phyloP scores from a whole-genome alignment of 345 rosid species.

The Eucalyptus melliodora region DNA sequence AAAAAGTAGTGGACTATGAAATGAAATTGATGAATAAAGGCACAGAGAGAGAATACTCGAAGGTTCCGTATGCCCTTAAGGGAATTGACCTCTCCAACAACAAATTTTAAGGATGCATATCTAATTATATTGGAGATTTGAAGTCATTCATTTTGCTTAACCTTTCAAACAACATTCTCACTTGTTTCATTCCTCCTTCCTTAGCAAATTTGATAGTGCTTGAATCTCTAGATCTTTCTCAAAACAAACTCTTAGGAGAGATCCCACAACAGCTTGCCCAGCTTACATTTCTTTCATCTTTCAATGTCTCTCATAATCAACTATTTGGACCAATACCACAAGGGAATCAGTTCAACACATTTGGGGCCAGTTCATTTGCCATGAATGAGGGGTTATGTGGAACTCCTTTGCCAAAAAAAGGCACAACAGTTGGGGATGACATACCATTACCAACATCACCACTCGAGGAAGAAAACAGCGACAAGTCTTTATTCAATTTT shows the following conservation, averaged over 20 bases:
- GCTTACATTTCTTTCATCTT: not conserved
- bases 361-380: not conserved
- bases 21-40: not conserved
- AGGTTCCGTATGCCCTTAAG: not conserved
- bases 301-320: not conserved
- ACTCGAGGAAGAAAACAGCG: fast-evolving
- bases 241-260: not conserved
- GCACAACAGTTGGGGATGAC: not conserved
- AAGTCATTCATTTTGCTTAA: not conserved
- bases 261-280: not conserved
- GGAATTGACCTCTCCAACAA: not conserved
- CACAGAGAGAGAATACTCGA: not conserved
- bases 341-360: not conserved
- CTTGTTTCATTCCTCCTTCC: not conserved
- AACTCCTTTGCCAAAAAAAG: not conserved
- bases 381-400: not conserved
- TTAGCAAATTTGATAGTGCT: not conserved
- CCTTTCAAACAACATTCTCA: not conserved
- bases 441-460: not conserved
- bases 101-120: not conserved
- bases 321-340: not conserved
- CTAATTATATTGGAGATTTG: not conserved
- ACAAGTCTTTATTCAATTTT: not conserved
- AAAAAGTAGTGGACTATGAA: not conserved
- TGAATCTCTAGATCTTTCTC: not conserved